These are phyloP conservation scores for Kazachstania viticola DNA, from an alignment of 805 yeast genomes.

Conservation along the genomic window DNA sequence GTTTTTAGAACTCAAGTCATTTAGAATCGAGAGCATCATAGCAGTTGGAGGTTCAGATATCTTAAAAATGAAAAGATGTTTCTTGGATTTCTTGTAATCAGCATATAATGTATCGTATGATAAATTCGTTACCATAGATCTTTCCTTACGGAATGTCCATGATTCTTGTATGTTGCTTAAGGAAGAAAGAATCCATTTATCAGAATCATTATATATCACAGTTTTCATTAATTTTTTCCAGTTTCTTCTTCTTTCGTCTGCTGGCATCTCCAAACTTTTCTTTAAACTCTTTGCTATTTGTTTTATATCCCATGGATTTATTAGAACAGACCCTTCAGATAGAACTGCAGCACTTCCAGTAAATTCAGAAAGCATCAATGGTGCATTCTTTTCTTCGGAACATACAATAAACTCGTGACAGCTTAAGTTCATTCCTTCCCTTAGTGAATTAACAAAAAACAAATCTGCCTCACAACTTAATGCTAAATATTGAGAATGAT, in stretches of 20 bases:
- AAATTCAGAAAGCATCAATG: conserved; percentile 80
- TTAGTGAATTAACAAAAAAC: conserved; percentile 79
- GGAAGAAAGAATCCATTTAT: conserved; percentile 58
- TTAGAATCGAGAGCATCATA: conserved; percentile 43
- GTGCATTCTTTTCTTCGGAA: conserved; percentile 58
- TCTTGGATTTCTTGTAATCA: conserved; percentile 23
- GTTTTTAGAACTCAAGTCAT: conserved; percentile 52
- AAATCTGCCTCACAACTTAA: conserved; percentile 74
- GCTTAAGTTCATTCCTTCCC: conserved; percentile 95
- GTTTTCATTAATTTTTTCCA: conserved; percentile 54
- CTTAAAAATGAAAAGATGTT: conserved; percentile 37
- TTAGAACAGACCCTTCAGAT: conserved; percentile 54
- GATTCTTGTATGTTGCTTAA: conserved; percentile 39
- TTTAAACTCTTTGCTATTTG: conserved; percentile 55
- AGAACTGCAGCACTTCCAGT: conserved; percentile 86
- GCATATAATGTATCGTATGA: conserved; percentile 19
- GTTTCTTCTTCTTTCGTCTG: conserved; percentile 43
- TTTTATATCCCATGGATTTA: conserved; percentile 85
- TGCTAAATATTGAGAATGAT: conserved; percentile 82
- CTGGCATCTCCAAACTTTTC: conserved; percentile 52
- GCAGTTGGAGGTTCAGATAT: conserved; percentile 49
- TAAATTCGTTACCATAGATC: conserved; percentile 25
- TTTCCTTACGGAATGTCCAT: conserved; percentile 40
- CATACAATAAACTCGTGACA: conserved; percentile 89
- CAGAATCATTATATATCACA: conserved; percentile 57